Evolutionary conservation across 148 eudicot genomes (phyloP).

Genomic region (Arctostaphylos glauca): DNA sequence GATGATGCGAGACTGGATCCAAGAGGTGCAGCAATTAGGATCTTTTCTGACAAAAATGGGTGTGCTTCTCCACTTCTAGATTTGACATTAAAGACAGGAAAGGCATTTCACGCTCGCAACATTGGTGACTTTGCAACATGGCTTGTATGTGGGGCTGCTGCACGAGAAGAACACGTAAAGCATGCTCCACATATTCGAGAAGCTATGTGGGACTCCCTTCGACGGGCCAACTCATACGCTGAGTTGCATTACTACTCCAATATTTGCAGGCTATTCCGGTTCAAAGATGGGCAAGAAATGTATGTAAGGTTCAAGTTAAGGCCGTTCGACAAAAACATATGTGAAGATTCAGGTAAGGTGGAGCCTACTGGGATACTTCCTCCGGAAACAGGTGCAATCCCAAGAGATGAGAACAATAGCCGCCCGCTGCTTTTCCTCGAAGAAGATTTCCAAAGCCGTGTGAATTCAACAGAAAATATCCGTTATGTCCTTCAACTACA

Average conservation of each 20-base stretch:
- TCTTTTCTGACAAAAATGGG: constrained; percentile 26
- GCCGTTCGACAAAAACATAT: constrained; percentile 35
- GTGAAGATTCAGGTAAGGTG: constrained; percentile 44
- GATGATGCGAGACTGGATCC: constrained; percentile 60
- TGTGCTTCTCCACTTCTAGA: constrained; percentile 33
- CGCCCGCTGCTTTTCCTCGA: constrained; percentile 52
- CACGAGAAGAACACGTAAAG: constrained; percentile 52
- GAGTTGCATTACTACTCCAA: constrained; percentile 54
- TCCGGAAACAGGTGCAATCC: constrained; percentile 58
- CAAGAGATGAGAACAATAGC: constrained; percentile 36
- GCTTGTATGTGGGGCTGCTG: constrained; percentile 51
- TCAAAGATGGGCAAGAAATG: constrained; percentile 53
- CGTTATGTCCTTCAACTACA: constrained; percentile 47
- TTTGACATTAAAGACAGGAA: constrained; percentile 51
- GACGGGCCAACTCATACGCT: constrained; percentile 29
- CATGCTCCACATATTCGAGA: constrained; percentile 44
- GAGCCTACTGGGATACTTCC: constrained; percentile 48
- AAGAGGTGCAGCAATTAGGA: constrained; percentile 53
- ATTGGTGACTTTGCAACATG: constrained; percentile 54
- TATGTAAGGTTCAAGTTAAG: constrained; percentile 48
- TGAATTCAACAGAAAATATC: constrained; percentile 38
- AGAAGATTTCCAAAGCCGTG: constrained; percentile 43
- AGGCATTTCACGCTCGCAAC: constrained; percentile 51
- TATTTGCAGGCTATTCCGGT: constrained; percentile 46
- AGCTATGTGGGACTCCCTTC: constrained; percentile 52